Conservation (phyloP, 345 rosid genomes). For the Sonneratia caseolaris region DNA sequence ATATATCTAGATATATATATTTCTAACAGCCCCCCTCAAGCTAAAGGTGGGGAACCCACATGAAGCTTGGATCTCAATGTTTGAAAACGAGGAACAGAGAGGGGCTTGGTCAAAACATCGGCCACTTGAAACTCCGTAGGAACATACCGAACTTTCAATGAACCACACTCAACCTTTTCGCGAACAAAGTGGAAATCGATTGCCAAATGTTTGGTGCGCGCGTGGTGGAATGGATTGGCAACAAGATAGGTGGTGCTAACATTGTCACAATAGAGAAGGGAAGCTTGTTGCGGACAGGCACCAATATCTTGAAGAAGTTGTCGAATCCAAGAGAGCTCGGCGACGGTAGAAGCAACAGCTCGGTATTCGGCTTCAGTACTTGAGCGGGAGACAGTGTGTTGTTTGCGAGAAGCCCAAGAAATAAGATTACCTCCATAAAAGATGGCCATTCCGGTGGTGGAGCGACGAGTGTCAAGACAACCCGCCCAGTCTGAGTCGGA, state of each 20-base stretch:
- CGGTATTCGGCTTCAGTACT: conserved; percentile 1
- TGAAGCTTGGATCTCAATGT: background rate
- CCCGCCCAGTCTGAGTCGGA: background rate
- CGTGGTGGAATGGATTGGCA: background rate
- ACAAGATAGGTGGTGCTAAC: background rate
- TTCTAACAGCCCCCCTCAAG: background rate
- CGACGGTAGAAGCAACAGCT: background rate
- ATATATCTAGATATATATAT: no score
- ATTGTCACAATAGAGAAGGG: conserved; percentile 4
- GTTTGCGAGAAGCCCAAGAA: background rate
- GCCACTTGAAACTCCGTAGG: background rate
- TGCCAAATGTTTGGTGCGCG: background rate
- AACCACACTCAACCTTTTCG: background rate
- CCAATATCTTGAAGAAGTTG: background rate
- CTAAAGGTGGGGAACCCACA: background rate
- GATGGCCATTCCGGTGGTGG: background rate
- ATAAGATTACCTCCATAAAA: background rate
- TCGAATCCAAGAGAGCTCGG: background rate
- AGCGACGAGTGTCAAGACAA: background rate
- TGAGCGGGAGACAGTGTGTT: background rate
- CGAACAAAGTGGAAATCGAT: background rate
- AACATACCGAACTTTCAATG: background rate
- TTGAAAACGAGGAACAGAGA: background rate
- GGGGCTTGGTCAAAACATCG: background rate
- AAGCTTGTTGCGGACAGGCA: accelerated